phyloP scores from a whole-genome alignment of 208 protist species.

The Trypanosoma lewisi region DNA sequence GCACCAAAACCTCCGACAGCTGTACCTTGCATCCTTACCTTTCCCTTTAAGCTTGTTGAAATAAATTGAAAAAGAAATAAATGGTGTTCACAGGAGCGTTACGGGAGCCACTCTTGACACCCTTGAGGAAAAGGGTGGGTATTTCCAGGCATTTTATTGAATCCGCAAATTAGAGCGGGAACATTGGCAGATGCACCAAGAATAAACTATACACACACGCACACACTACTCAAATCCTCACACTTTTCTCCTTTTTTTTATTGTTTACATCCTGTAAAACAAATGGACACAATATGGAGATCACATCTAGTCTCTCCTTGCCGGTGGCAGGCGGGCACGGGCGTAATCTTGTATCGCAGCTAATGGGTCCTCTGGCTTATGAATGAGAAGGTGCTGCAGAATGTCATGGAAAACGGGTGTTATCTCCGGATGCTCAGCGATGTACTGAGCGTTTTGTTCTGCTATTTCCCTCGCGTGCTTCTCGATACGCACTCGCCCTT shows the following conservation, averaged over 20 bases:
- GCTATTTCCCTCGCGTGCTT: constrained; percentile 49
- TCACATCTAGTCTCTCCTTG: constrained; percentile 1
- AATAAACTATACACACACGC: background rate
- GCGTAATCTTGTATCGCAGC: constrained; percentile 57
- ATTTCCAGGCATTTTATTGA: background rate
- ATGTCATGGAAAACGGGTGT: constrained; percentile 61
- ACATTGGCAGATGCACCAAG: background rate
- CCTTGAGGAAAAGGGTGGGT: background rate
- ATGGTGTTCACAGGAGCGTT: background rate
- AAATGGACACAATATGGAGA: background rate
- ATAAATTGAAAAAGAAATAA: constrained; percentile 6
- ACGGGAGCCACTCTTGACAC: background rate
- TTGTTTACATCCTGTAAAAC: background rate
- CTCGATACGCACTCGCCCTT: constrained; percentile 58
- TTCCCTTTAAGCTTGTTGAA: constrained; percentile 9
- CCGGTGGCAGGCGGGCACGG: constrained; percentile 28
- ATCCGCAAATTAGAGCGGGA: background rate
- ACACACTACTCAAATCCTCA: background rate
- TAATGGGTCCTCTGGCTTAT: constrained; percentile 62
- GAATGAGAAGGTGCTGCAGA: constrained; percentile 58
- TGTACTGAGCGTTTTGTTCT: constrained; percentile 41
- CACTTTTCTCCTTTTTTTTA: background rate
- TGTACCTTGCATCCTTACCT: constrained; percentile 25
- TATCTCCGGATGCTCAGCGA: constrained; percentile 63
- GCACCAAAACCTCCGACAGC: constrained; percentile 11